A percentile compares a stretch with the other conserved stretches of the same genome.
Conservation (phyloP, 1,284 basidiomycete genomes). For the Ustilago nuda region DNA sequence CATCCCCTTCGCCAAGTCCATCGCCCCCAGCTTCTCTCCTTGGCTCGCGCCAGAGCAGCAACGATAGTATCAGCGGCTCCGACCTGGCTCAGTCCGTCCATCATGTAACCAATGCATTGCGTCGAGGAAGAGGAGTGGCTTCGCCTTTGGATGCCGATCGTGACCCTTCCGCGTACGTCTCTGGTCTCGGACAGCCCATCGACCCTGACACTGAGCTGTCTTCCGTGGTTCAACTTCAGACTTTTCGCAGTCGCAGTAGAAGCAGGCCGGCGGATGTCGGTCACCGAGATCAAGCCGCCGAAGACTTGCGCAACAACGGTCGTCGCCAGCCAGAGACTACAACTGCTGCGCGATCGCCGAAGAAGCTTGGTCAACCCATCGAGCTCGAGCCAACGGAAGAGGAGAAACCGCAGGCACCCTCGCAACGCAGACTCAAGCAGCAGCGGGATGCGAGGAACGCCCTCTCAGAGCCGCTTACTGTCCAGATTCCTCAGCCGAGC, state of each 20-base stretch:
- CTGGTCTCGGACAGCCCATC: slow-evolving; percentile 63
- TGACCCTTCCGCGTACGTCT: slow-evolving; percentile 61
- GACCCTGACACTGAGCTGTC: slow-evolving; percentile 66
- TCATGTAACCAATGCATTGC: not conserved
- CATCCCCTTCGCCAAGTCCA: slow-evolving; percentile 40
- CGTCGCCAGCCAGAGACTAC: slow-evolving; percentile 1
- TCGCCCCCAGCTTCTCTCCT: slow-evolving; percentile 40
- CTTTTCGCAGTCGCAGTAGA: slow-evolving; percentile 62
- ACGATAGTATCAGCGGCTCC: slow-evolving; percentile 35
- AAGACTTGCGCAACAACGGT: slow-evolving; percentile 4
- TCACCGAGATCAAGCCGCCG: slow-evolving; percentile 4
- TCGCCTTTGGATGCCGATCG: slow-evolving; percentile 44
- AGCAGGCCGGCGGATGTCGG: slow-evolving; percentile 35
- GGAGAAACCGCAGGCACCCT: not conserved
- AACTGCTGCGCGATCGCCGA: slow-evolving; percentile 9
- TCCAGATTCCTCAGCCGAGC: slow-evolving; percentile 15
- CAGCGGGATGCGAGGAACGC: not conserved
- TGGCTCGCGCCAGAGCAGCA: slow-evolving; percentile 42
- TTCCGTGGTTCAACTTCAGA: slow-evolving; percentile 65
- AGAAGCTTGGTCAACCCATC: slow-evolving; percentile 22
- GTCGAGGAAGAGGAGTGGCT: slow-evolving; percentile 44
- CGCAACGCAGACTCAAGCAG: not conserved
- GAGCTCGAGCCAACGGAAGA: slow-evolving; percentile 27
- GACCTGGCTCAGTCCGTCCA: not conserved
- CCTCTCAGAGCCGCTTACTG: slow-evolving; percentile 3